Conservation (phyloP, 139 green algal species). For the Chlamydomonas incerta region DNA sequence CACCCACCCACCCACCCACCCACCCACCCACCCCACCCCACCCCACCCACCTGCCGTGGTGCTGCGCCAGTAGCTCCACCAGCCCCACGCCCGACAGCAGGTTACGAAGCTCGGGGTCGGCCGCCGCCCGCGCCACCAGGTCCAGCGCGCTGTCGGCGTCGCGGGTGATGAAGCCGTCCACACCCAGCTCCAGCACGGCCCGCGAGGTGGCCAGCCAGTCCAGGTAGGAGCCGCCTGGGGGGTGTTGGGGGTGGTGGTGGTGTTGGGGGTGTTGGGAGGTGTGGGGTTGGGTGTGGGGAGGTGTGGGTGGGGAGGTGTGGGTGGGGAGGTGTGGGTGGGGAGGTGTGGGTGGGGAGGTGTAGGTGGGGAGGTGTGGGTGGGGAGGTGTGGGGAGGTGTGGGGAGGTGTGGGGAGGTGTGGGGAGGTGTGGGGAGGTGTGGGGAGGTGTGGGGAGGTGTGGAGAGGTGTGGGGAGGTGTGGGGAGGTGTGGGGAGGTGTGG, state of each 20-base stretch:
- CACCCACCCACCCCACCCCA: no score
- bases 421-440: no score
- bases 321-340: neutral
- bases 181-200: slow-evolving; percentile 64
- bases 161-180: slow-evolving; percentile 81
- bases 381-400: no score
- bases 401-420: no score
- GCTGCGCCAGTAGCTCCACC: slow-evolving; percentile 75
- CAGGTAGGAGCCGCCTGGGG: slow-evolving; percentile 60
- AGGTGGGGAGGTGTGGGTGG: neutral
- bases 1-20: no score
- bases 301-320: neutral
- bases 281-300: neutral
- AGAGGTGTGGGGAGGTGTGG: no score
- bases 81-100: slow-evolving; percentile 70
- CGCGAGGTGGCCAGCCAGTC: slow-evolving; percentile 65
- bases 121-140: neutral
- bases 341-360: neutral
- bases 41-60: slow-evolving; percentile 57
- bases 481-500: no score
- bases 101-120: slow-evolving; percentile 61
- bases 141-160: slow-evolving; percentile 69
- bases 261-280: neutral
- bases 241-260: neutral
- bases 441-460: no score